A percentile compares a stretch with the other conserved stretches of the same genome.
These are phyloP conservation scores for Datisca glomerata DNA, from an alignment of 306 rosid species.

Conservation along the genomic window DNA sequence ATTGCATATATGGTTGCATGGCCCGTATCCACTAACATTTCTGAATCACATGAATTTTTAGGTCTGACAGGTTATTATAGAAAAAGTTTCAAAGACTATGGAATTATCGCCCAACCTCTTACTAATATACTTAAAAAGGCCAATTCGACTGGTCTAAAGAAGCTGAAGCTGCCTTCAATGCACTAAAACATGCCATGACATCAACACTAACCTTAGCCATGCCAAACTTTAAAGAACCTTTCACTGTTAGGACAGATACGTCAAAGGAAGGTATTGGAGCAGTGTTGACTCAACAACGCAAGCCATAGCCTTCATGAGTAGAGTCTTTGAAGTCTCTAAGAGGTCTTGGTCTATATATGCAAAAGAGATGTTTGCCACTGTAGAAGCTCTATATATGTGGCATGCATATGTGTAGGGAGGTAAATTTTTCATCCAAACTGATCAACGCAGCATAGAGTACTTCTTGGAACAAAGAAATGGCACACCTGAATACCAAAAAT, in stretches of 20 bases:
- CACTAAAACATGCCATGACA: background rate
- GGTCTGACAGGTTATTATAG: too few species aligned
- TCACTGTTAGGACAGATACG: background rate
- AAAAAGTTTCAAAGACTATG: too few species aligned
- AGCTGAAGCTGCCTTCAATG: too few species aligned
- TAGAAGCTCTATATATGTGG: background rate
- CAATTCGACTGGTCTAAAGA: too few species aligned
- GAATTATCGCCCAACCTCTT: too few species aligned
- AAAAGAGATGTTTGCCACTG: background rate
- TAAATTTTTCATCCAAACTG: background rate
- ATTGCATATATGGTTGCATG: too few species aligned
- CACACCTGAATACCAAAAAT: background rate
- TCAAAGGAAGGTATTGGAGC: background rate
- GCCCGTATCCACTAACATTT: too few species aligned
- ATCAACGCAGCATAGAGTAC: background rate
- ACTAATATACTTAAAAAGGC: too few species aligned
- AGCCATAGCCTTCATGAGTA: background rate
- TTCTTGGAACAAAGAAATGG: background rate
- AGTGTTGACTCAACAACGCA: too few species aligned
- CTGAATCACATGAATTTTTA: too few species aligned
- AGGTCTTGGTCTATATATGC: background rate
- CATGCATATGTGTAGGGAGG: background rate
- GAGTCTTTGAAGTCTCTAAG: background rate
- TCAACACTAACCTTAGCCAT: background rate
- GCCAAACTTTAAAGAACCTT: background rate